Conservation (phyloP, 1,284 basidiomycete species). For the Leccinum pallidistipes region DNA sequence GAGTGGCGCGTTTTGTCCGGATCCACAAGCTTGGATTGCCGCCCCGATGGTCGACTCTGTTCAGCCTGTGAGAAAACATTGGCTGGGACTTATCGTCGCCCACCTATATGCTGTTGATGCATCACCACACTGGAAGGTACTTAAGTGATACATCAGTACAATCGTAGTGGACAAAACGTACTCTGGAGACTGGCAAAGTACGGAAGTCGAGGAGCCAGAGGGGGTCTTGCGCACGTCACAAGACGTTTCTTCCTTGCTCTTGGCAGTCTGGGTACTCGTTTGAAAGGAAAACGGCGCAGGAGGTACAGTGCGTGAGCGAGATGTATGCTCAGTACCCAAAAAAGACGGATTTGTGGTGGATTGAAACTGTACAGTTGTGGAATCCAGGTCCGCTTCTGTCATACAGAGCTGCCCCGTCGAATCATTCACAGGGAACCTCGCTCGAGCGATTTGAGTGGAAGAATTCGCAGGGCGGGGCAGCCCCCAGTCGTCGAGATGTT, state of each 20-base stretch:
- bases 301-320: no score
- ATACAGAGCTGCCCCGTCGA: background rate
- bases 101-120: conserved; percentile 2
- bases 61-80: background rate
- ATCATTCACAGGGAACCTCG: background rate
- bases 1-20: background rate
- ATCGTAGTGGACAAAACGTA: background rate
- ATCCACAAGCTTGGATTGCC: background rate
- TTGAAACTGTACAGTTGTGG: background rate
- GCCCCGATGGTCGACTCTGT: background rate
- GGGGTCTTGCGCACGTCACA: no score
- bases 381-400: background rate
- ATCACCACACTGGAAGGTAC: background rate
- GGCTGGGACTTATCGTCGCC: background rate
- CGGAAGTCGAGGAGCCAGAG: no score
- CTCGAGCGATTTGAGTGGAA: no score
- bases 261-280: no score
- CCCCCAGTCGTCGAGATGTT: background rate
- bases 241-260: no score
- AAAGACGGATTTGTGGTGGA: no score
- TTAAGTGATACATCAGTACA: background rate
- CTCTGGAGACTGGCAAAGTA: background rate
- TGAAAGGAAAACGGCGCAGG: no score
- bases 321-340: background rate
- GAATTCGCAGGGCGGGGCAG: background rate